phyloP scores from a whole-genome alignment of 345 rosid species.

The Schrenkiella parvula region DNA sequence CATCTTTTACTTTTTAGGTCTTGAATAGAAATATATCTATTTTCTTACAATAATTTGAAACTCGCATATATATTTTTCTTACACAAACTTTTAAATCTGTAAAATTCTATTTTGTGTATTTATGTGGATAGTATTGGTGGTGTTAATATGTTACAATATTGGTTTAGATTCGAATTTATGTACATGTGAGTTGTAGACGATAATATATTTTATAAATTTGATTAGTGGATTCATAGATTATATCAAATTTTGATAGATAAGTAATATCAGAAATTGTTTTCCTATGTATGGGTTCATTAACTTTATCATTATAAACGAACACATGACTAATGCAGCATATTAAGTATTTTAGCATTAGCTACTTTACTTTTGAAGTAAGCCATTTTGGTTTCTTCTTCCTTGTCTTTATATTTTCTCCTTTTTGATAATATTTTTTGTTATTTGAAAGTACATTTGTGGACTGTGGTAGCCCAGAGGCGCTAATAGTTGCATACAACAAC shows the following conservation, averaged over 20 bases:
- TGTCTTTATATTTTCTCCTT: neutral
- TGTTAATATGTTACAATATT: neutral
- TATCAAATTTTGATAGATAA: neutral
- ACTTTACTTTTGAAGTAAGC: neutral
- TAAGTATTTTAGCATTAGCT: neutral
- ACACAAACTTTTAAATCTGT: neutral
- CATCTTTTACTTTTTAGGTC: neutral
- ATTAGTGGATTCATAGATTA: neutral
- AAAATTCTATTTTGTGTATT: neutral
- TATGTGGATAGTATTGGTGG: neutral
- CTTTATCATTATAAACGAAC: neutral
- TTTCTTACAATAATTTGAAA: neutral
- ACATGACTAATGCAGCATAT: neutral
- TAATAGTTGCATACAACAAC: conserved; percentile 32
- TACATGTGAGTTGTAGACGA: neutral
- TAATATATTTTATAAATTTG: too few relatives aligned
- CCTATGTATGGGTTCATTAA: neutral
- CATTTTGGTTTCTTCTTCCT: neutral
- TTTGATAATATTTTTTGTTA: neutral
- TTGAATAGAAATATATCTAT: neutral
- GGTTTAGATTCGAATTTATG: neutral
- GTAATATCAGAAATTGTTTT: neutral
- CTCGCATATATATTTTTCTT: neutral
- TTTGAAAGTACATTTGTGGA: conserved; percentile 24
- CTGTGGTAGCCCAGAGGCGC: conserved; percentile 22